Conservation (phyloP, 2,329 filamentous ascomycete genomes). For the Arthrobotrys megalospora region DNA sequence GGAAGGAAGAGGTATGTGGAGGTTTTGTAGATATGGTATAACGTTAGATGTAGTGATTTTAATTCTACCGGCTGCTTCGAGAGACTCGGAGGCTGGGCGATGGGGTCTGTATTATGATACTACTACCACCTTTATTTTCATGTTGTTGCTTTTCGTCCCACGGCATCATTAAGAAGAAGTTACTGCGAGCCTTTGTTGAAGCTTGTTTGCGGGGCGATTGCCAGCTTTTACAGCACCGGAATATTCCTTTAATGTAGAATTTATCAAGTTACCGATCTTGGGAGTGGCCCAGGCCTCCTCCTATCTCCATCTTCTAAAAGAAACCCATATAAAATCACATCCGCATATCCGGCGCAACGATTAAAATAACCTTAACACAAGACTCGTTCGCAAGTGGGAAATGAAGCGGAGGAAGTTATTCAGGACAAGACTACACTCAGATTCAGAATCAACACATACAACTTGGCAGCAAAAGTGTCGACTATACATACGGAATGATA, state of each 20-base stretch:
- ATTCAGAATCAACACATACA: too few relatives aligned
- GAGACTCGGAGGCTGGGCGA: neutral
- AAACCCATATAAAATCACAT: too few relatives aligned
- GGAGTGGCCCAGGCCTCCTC: neutral
- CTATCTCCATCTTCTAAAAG: too few relatives aligned
- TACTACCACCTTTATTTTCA: neutral
- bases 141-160: neutral
- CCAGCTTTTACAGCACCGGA: neutral
- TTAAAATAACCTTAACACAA: too few relatives aligned
- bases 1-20: slow-evolving; percentile 93
- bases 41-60: slow-evolving; percentile 1
- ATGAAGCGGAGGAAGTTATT: too few relatives aligned
- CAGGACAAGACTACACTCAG: too few relatives aligned
- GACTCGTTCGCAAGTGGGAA: too few relatives aligned
- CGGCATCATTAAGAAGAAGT: neutral
- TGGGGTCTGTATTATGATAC: slow-evolving; percentile 24
- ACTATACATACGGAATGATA: too few relatives aligned
- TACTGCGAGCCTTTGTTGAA: too few relatives aligned
- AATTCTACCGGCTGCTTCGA: neutral
- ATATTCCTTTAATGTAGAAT: neutral
- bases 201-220: too few relatives aligned
- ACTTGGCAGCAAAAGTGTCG: too few relatives aligned
- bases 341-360: too few relatives aligned
- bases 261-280: neutral
- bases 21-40: slow-evolving; percentile 77